Evolutionary conservation across 1,284 basidiomycete species (phyloP), one percentile per base, ranked within the genome.

Genomic region (Irpex sp.): DNA sequence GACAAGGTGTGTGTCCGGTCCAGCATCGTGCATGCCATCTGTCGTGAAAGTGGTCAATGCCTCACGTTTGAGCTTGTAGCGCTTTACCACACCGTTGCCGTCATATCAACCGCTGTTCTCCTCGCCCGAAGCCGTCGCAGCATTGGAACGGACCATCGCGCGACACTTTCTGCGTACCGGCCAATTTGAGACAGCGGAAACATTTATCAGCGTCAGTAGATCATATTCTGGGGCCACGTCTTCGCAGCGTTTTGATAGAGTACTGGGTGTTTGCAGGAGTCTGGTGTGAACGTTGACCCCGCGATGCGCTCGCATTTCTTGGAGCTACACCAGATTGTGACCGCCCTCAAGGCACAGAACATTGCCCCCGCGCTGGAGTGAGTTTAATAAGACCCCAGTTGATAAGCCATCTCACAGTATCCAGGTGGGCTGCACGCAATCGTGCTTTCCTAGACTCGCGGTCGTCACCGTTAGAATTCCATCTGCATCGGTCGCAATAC

Each of bases 401-500:
- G 47, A n/a, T 9, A 47, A 39, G 19, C 58, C 46, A 62, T 58
- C 57, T 55, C 39, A 65, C 65, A 49, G 63, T 13, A 31, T 4
- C 31, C 65, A 95, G 93, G 65, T 97, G 94, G 95, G 85, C 87
- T n/a, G 76, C 77, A 51, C 77, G 77, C 57, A 88, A 95, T 71
- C 81, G 83, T 46, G 62, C 70, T 1, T 94, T 92, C 72, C 81
- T 96, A 5, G 78, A 79, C 39, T 76, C 81, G 1, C 86, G 90
- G 11, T 84, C 83, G 3, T 95, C 93, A 0, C 83, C 91, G 0
- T 81, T 97, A 7, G 91, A 94, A 66, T 97, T 95, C 74, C 79
- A 90, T 71, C 84, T 97, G 17, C 94, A 97, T 71, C 90, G 93
- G 31, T 93, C 92, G 11, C 87, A 93, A 69, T 95, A 92, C 73